Evolutionary conservation across 306 rosid genomes (phyloP), one percentile per base, ranked within the genome.

Genomic region (Trifolium fragiferum): DNA sequence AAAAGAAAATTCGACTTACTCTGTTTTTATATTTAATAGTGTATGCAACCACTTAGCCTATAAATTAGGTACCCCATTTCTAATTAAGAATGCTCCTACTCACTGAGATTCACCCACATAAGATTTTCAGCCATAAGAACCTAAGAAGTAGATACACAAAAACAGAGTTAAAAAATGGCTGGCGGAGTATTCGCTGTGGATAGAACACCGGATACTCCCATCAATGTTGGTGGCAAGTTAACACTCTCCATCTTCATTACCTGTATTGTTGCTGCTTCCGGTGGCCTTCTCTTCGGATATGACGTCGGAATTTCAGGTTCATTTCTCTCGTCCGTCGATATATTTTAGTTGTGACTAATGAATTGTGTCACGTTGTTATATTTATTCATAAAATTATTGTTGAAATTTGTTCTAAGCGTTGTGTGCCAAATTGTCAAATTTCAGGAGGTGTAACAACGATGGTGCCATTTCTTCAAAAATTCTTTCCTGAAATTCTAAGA

Each of bases 401-500:
- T 1, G 25, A 19, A 18, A 58, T 10, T 9, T 6, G 0, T 10
- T 44, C 50, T 44, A 2, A 44, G n/a, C 7, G 2, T 13, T 44
- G 50, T 44, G 40, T 44, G 50, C 4, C 6, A 44, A 44, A 4
- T 13, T 44, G 50, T 44, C 16, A 13, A 64, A 38, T 18, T 58
- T 0, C 87, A 87, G 92, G 95, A 30, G 95, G 91, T 4, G 97
- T 87, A 0, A 89, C 91, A 6, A 87, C 90, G 18, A 91, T 87
- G 97, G 60, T 70, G 4, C 85, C 92, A 13, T 91, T 89, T 75
- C 89, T 91, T 33, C 6, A 30, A 4, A 91, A 89, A 23, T 86
- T 91, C 64, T 89, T 91, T 67, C 97, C 90, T 1, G 44, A 63
- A 0, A 76, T 91, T 30, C 74, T 82, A 61, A 89, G 84, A 50